A percentile compares a stretch with the other conserved stretches of the same genome.
phyloP scores from a whole-genome alignment of 352 stramenopile species.

The Phytophthora cryptogea region DNA sequence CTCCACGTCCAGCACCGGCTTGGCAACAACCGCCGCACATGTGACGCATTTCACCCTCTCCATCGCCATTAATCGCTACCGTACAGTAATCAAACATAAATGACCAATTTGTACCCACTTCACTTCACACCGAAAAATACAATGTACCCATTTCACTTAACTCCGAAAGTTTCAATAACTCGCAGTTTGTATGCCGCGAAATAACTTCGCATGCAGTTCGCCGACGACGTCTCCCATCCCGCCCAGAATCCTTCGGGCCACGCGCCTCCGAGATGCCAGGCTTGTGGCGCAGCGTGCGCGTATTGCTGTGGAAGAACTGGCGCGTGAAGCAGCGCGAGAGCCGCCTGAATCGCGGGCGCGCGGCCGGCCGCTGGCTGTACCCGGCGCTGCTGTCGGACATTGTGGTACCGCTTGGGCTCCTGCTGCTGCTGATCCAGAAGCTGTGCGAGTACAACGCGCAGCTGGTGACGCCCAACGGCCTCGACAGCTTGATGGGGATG shows the following conservation, averaged over 20 bases:
- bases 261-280: conserved; percentile 12
- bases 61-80: too few relatives aligned
- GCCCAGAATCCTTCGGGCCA: conserved; percentile 5
- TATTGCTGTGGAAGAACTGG: conserved; percentile 87
- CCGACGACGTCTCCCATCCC: conserved; percentile 8
- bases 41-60: too few relatives aligned
- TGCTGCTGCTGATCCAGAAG: conserved; percentile 63
- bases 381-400: conserved; percentile 73
- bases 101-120: too few relatives aligned
- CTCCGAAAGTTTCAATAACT: not conserved
- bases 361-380: conserved; percentile 56
- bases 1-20: too few relatives aligned
- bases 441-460: conserved; percentile 63
- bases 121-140: too few relatives aligned
- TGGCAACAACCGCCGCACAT: too few relatives aligned
- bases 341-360: conserved; percentile 53
- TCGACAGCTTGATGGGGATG: conserved; percentile 4
- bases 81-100: too few relatives aligned
- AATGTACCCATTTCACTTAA: not conserved
- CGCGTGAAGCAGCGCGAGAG: conserved; percentile 82
- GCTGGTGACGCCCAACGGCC: conserved; percentile 21
- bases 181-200: too few relatives aligned
- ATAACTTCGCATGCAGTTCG: not conserved
- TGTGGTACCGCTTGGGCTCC: conserved; percentile 56
- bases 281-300: conserved; percentile 44